phyloP scores from a whole-genome alignment of 352 stramenopile genomes.

The Pythium grandisporangium region DNA sequence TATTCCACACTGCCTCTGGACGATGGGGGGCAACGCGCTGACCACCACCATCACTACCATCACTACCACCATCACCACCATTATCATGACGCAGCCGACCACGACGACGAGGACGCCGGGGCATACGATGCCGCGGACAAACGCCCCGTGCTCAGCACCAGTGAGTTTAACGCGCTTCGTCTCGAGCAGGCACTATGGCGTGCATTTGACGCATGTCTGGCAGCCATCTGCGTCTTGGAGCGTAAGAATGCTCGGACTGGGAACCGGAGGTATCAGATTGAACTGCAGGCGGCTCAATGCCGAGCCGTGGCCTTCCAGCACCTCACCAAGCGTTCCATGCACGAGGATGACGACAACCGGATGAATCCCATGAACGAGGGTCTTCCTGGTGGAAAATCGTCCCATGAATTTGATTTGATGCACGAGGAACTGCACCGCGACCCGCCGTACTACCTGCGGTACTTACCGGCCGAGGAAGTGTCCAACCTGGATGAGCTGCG shows the following conservation, averaged over 20 bases:
- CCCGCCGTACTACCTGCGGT: conserved; percentile 65
- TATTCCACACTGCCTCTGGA: conserved; percentile 34
- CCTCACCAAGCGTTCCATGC: conserved; percentile 28
- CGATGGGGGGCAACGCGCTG: conserved; percentile 8
- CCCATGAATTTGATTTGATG: conserved; percentile 44
- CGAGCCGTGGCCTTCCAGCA: conserved; percentile 43
- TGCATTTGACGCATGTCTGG: conserved; percentile 64
- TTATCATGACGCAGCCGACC: conserved; percentile 8
- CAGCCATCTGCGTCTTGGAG: conserved; percentile 50
- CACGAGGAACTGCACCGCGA: conserved; percentile 47
- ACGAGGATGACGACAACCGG: conserved; percentile 17
- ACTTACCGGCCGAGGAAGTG: conserved; percentile 54
- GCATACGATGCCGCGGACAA: conserved; percentile 14
- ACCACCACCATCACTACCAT: no score
- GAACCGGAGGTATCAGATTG: conserved; percentile 51
- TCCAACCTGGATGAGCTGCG: conserved; percentile 49
- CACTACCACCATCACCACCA: no score
- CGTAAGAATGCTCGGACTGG: conserved; percentile 38
- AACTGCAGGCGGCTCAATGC: conserved; percentile 34
- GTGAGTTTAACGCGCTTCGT: conserved; percentile 35
- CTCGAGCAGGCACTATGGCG: conserved; percentile 66
- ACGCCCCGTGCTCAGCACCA: conserved; percentile 18
- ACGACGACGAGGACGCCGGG: conserved; percentile 9
- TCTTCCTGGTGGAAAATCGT: conserved; percentile 39
- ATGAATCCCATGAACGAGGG: conserved; percentile 34